Evolutionary conservation across 2,329 filamentous ascomycete genomes (phyloP).

Genomic region (Verticillium albo-atrum): DNA sequence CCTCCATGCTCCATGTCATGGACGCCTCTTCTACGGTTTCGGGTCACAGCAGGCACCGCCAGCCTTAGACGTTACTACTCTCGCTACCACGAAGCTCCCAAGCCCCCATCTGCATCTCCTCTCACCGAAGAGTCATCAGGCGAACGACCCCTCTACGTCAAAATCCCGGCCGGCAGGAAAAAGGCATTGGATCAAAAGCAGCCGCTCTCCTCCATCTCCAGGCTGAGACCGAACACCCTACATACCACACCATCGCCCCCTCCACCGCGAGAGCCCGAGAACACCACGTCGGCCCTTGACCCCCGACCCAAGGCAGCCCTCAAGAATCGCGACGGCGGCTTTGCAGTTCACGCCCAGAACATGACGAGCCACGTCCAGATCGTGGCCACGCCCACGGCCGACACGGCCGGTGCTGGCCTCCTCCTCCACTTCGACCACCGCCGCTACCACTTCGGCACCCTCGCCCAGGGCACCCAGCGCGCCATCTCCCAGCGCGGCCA

Average conservation of each 20-base stretch:
- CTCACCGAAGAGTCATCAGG: not conserved
- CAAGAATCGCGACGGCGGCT: not conserved
- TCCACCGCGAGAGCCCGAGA: not conserved
- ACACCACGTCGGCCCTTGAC: not conserved
- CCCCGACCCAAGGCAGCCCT: not conserved
- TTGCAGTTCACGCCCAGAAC: not conserved
- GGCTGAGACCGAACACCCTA: not conserved
- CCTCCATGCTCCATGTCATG: not conserved
- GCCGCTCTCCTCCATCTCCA: not conserved
- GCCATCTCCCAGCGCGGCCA: constrained; percentile 65
- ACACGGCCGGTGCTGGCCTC: constrained; percentile 77
- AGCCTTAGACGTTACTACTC: not conserved
- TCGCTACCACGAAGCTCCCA: not conserved
- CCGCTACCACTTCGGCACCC: constrained; percentile 79
- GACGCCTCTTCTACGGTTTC: not conserved
- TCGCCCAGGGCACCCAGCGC: constrained; percentile 82
- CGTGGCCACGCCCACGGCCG: constrained; percentile 76
- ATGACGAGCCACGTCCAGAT: constrained; percentile 78
- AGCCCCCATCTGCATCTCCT: not conserved
- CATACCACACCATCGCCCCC: not conserved
- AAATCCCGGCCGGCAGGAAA: not conserved
- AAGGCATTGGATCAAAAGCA: not conserved
- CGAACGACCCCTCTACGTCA: not conserved
- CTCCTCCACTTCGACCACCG: constrained; percentile 76
- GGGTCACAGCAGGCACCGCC: not conserved